Percentiles rank a stretch among this genome's conserved stretches.
phyloP scores from a whole-genome alignment of 352 stramenopile species.

The Phytophthora foliorum region DNA sequence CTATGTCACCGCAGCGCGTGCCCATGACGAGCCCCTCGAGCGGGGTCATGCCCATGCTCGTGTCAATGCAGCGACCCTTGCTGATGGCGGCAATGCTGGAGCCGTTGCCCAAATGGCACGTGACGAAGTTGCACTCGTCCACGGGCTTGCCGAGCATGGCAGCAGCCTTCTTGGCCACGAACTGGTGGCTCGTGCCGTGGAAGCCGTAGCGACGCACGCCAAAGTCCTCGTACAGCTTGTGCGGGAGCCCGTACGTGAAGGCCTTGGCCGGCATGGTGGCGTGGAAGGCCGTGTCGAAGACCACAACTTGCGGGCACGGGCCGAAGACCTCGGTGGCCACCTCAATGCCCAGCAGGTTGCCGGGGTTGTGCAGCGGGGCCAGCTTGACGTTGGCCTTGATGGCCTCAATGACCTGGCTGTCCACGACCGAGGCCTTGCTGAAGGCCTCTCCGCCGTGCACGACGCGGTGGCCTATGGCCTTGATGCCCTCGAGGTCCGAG shows the following conservation, averaged over 20 bases:
- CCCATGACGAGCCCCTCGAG: slow-evolving; percentile 92
- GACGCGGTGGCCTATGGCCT: slow-evolving; percentile 87
- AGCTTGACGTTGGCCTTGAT: slow-evolving; percentile 73
- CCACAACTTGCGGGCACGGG: slow-evolving; percentile 72
- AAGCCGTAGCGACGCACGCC: slow-evolving; percentile 92
- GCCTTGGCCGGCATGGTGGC: slow-evolving; percentile 84
- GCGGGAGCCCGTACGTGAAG: slow-evolving; percentile 86
- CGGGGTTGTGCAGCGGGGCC: slow-evolving; percentile 90
- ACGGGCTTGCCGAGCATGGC: slow-evolving; percentile 65
- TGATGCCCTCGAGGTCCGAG: slow-evolving; percentile 60
- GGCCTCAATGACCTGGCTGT: slow-evolving; percentile 57
- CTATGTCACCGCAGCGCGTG: slow-evolving; percentile 88
- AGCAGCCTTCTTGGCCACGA: slow-evolving; percentile 81
- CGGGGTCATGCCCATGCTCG: slow-evolving; percentile 92
- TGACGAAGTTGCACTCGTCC: slow-evolving; percentile 77
- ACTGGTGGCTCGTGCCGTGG: slow-evolving; percentile 91
- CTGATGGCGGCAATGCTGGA: slow-evolving; percentile 85
- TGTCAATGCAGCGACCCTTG: slow-evolving; percentile 87
- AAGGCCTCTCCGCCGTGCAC: slow-evolving; percentile 90
- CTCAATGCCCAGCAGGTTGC: slow-evolving; percentile 88
- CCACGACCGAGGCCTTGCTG: slow-evolving; percentile 65
- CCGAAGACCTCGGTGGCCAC: slow-evolving; percentile 83
- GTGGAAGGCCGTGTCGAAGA: slow-evolving; percentile 95
- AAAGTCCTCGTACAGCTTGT: slow-evolving; percentile 82
- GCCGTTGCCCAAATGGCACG: slow-evolving; percentile 91